Conservation (phyloP, 2,329 filamentous ascomycete species). For the Xylaria sp. region DNA sequence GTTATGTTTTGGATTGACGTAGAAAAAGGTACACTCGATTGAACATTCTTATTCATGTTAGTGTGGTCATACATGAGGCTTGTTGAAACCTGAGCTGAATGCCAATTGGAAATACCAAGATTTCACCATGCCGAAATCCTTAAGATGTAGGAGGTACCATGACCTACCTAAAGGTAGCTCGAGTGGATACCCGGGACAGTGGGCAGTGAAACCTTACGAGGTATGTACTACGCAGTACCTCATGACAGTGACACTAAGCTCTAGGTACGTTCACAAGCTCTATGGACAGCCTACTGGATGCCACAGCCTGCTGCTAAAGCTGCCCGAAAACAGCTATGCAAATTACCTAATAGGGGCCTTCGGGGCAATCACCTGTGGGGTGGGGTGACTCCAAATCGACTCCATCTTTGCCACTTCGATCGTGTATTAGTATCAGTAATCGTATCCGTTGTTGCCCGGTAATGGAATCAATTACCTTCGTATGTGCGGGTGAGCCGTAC, state of each 20-base stretch:
- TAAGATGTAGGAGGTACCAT: too few relatives aligned
- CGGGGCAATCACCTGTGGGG: neutral
- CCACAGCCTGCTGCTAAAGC: neutral
- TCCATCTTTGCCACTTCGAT: conserved; percentile 16
- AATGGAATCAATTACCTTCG: neutral
- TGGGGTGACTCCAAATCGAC: conserved; percentile 21
- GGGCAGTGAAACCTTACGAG: too few relatives aligned
- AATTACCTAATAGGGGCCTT: neutral
- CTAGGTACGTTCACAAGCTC: neutral
- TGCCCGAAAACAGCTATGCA: neutral
- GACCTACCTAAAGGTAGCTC: neutral
- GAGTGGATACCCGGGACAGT: neutral
- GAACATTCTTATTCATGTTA: neutral
- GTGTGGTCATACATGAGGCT: neutral
- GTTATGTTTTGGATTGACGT: neutral
- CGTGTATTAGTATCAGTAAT: neutral
- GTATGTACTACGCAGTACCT: too few relatives aligned
- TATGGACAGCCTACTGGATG: neutral
- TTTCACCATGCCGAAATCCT: conserved; percentile 5
- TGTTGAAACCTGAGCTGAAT: neutral
- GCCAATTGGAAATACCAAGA: neutral
- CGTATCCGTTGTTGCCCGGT: neutral
- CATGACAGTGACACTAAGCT: neutral
- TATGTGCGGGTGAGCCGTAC: neutral
- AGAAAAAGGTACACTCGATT: neutral